phyloP scores from a whole-genome alignment of 2,329 filamentous ascomycete species.

The Didymosphaeria variabile region DNA sequence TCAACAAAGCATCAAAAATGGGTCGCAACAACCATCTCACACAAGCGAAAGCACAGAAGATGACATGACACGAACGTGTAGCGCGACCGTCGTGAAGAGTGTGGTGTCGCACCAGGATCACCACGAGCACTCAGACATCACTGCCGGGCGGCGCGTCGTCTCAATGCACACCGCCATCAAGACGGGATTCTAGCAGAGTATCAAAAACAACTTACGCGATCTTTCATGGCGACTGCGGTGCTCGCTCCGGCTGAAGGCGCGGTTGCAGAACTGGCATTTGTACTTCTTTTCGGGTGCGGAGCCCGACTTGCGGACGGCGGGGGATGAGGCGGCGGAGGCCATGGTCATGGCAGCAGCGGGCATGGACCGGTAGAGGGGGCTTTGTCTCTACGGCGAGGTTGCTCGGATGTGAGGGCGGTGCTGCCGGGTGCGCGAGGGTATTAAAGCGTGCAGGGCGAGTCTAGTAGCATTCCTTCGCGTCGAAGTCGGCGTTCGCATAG shows the following conservation, averaged over 20 bases:
- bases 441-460: constrained; percentile 41
- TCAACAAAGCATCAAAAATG: constrained; percentile 38
- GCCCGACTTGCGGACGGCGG: constrained; percentile 74
- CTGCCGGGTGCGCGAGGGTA: constrained; percentile 46
- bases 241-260: constrained; percentile 96
- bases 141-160: not conserved
- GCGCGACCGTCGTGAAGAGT: not conserved
- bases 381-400: constrained; percentile 15
- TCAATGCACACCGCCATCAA: constrained; percentile 20
- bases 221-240: constrained; percentile 96
- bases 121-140: constrained; percentile 1
- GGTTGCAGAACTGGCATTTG: constrained; percentile 98
- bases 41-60: not conserved
- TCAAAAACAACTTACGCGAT: constrained; percentile 79
- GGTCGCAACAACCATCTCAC: not conserved
- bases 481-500: constrained; percentile 31
- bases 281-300: constrained; percentile 95
- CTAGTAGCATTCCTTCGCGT: constrained; percentile 38
- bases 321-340: constrained; percentile 70
- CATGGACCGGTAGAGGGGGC: constrained; percentile 57
- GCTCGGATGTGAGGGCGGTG: constrained; percentile 28
- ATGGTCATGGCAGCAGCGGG: constrained; percentile 73
- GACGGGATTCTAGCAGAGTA: constrained; percentile 35
- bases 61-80: not conserved
- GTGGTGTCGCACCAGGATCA: not conserved